Base-by-base conservation (phyloP, 495 filamentous ascomycete species). In the Talaromyces borbonicus region DNA sequence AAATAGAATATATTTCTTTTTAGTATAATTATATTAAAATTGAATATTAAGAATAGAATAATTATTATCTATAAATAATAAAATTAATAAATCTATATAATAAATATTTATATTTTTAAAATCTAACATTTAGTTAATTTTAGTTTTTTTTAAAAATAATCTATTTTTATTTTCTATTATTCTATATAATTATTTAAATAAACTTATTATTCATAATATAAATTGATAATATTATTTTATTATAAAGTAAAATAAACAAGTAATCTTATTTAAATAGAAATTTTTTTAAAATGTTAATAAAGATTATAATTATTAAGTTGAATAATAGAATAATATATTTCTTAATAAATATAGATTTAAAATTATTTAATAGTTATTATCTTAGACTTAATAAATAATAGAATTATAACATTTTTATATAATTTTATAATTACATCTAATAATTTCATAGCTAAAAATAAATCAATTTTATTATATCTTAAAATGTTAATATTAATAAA, bases 91-190 rank as follows among this genome's bases (percentile, higher is more conserved):
- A 29, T 32, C 19, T 35, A 14, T 19, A 16, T 3, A 46, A 31
- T 20, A 4, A 46, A 23, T 46, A 37, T 22, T 12, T 35, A 46
- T 32, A 16, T n/a, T 23, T 15, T 16, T 12, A 32, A 36, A 46
- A 18, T 12, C 2, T 5, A 46, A 64, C n/a, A n/a, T n/a, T 46
- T 29, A 29, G 12, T 22, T 46, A 46, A 12, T 18, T 46, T 5
- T 18, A 46, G 22, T 3, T 46, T 0, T 22, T 35, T 20, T 46
- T 46, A 46, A 32, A 12, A 29, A 29, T 29, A 29, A 29, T 29
- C 26, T 29, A 29, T 5, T 29, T 29, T 29, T 31, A 27, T 27
- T 46, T 46, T 6, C 33, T 16, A 35, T 26, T 15, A 31, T 46
- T 46, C 8, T 26, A 15, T 46, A 46, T 8, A 29, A 32, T 46